Conservation (phyloP, 495 filamentous ascomycete genomes). For the Podospora conica region DNA sequence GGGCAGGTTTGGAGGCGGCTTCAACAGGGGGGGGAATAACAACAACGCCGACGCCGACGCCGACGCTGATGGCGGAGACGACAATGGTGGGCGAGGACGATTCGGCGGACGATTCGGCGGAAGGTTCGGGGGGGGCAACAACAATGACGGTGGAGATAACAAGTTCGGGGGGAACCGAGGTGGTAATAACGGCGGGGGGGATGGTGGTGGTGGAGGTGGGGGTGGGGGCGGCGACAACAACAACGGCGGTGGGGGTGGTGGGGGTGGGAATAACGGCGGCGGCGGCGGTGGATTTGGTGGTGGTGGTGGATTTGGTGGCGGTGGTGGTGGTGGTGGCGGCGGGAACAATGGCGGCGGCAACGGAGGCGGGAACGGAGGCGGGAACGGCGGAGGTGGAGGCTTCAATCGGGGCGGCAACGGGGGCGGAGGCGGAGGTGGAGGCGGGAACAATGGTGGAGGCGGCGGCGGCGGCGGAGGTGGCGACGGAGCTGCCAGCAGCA, state of each 20-base stretch:
- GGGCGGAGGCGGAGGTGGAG: neutral
- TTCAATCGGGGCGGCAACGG: neutral
- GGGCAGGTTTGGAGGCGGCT: neutral
- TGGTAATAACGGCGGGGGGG: neutral
- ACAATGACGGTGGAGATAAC: neutral
- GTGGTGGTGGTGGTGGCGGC: neutral
- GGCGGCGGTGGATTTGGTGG: neutral
- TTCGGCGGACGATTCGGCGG: neutral
- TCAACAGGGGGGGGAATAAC: neutral
- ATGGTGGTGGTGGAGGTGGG: neutral
- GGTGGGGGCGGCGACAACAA: constrained; percentile 1
- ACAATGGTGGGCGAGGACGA: neutral
- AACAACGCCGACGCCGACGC: neutral
- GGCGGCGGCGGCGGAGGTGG: too few species aligned
- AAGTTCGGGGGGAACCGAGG: neutral
- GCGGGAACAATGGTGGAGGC: neutral
- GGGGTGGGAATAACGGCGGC: constrained; percentile 2
- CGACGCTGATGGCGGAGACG: neutral
- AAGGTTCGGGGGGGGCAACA: too few species aligned
- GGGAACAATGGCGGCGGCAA: constrained; percentile 1
- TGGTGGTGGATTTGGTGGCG: neutral
- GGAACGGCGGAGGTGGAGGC: neutral
- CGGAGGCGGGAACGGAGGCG: neutral
- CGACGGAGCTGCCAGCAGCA: neutral
- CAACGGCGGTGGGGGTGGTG: neutral